Base-by-base conservation (phyloP, 176 grass and related monocot genomes). In the Raddia guianensis region DNA sequence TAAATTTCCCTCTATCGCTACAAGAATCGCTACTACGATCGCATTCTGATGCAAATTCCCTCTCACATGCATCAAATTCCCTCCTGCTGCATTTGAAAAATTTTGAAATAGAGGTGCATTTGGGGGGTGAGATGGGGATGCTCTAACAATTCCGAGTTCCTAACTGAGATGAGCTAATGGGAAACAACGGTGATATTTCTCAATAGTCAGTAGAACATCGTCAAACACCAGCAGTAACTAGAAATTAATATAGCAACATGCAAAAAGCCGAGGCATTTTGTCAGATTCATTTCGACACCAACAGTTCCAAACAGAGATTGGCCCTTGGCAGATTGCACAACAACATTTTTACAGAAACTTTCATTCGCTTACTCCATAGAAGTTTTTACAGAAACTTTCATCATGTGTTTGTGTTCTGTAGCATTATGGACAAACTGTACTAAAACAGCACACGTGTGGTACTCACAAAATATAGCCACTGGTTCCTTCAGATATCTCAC, bases 381-480 rank as follows among this genome's bases (percentile, higher is more conserved):
- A 56, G 11, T 48, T 5, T 83, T 72, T 73, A 48, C 27, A 27
- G 27, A 27, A 42, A 46, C 33, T 75, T n/a, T 53, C 4, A 27
- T 27, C 27, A 27, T 27, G 27, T 27, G 27, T 27, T 27, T 27
- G 27, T 27, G 27, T 27, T 27, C 27, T 27, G 27, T 27, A 27
- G 27, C 27, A 27, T 27, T 27, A 27, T 27, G 27, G 57, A 77
- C 21, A 82, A 86, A 56, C 66, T 77, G 50, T 35, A 77, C 57
- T 43, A 73, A 77, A 78, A 11, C 8, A 65, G 65, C 57, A 65
- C 61, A 20, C 34, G 46, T 11, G 32, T 14, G 16, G 12, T 71
- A 89, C 63, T 81, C 55, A 70, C 40, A 63, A 49, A 48, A 59
- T 70, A 62, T 53, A 33, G 49, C 56, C 72, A 47, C 11, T 61